phyloP scores from a whole-genome alignment of 1,284 basidiomycete species.

The Heterobasidion occidentale region DNA sequence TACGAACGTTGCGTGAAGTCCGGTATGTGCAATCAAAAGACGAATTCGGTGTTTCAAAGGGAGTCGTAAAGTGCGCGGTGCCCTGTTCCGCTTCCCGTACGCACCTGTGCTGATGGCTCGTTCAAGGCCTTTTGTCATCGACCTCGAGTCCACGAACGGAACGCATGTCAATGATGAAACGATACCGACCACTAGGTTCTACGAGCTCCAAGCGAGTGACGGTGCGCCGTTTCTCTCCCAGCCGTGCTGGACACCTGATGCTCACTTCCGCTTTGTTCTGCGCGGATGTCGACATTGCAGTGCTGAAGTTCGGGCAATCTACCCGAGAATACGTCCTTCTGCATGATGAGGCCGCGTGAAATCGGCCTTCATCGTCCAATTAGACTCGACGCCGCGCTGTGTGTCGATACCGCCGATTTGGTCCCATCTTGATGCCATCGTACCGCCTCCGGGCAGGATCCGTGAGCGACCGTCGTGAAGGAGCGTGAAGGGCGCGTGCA shows the following conservation, averaged over 20 bases:
- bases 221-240: constrained; percentile 40
- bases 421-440: neutral
- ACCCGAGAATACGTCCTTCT: constrained; percentile 84
- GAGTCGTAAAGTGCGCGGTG: constrained; percentile 60
- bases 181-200: constrained; percentile 85
- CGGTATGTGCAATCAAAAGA: constrained; percentile 82
- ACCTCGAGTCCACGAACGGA: constrained; percentile 95
- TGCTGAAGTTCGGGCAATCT: constrained; percentile 88
- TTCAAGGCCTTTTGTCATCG: constrained; percentile 86
- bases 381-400: neutral
- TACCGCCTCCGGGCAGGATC: no score
- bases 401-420: neutral
- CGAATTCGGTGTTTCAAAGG: constrained; percentile 79
- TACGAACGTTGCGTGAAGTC: constrained; percentile 33
- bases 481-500: no score
- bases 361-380: neutral
- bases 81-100: neutral
- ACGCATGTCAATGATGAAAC: constrained; percentile 85
- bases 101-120: constrained; percentile 5
- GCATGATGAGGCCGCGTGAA: constrained; percentile 57
- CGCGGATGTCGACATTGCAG: constrained; percentile 28
- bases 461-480: no score
- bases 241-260: no score
- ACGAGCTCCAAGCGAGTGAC: constrained; percentile 83
- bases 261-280: neutral